These are phyloP conservation scores for Euphrasia confusa DNA, from an alignment of 257 asterid species.

Conservation along the genomic window DNA sequence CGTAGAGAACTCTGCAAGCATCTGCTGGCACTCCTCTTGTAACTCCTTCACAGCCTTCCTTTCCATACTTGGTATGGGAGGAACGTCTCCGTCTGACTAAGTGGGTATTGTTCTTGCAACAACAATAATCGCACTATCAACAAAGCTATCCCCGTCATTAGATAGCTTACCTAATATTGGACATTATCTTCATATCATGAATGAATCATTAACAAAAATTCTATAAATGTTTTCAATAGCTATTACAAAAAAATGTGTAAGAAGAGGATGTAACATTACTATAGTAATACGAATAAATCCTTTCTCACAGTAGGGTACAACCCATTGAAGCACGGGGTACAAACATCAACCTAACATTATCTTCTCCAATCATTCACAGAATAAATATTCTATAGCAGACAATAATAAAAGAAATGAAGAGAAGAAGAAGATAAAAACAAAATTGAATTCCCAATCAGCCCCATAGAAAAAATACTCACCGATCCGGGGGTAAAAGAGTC, in stretches of 20 bases:
- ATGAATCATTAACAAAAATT: slow-evolving; percentile 21
- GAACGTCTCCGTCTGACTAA: slow-evolving; percentile 89
- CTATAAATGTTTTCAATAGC: slow-evolving; percentile 5
- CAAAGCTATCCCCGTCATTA: slow-evolving; percentile 46
- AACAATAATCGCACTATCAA: slow-evolving; percentile 91
- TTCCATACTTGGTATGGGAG: slow-evolving; percentile 84
- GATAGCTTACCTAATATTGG: slow-evolving; percentile 66
- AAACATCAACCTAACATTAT: too few species aligned
- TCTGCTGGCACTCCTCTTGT: slow-evolving; percentile 83
- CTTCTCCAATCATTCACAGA: too few species aligned
- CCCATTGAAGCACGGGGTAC: too few species aligned
- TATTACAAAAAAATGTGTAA: slow-evolving; percentile 12
- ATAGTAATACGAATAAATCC: slow-evolving; percentile 39
- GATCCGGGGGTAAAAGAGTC: too few species aligned
- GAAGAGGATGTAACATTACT: slow-evolving; percentile 43
- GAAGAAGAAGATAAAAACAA: too few species aligned
- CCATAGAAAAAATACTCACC: too few species aligned
- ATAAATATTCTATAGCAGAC: too few species aligned
- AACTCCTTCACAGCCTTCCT: slow-evolving; percentile 85
- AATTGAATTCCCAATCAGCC: too few species aligned
- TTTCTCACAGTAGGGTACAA: too few species aligned
- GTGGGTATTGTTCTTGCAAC: slow-evolving; percentile 94
- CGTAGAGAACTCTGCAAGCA: slow-evolving; percentile 72
- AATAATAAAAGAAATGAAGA: too few species aligned
- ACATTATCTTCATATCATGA: slow-evolving; percentile 24